These are phyloP conservation scores for Plasmodium inui DNA, from an alignment of 169 alveolate genomes.

Conservation along the genomic window DNA sequence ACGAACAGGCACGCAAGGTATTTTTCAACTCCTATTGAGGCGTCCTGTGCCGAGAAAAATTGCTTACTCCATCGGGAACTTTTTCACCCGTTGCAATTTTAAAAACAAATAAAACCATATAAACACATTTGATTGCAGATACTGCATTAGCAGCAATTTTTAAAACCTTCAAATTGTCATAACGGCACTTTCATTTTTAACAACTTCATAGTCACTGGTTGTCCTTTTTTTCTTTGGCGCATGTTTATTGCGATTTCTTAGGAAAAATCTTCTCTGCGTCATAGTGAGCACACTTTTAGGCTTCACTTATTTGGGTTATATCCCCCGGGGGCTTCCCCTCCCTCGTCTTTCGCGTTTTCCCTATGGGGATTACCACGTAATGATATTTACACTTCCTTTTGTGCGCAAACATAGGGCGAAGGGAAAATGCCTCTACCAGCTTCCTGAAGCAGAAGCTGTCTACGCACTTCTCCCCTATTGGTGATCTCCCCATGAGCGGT, in stretches of 20 bases:
- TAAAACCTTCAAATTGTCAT: neutral
- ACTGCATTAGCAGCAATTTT: neutral
- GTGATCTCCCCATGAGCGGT: neutral
- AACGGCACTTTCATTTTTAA: neutral
- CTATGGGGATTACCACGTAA: neutral
- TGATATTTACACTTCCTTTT: neutral
- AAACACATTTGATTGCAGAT: neutral
- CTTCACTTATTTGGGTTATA: neutral
- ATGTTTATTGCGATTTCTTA: neutral
- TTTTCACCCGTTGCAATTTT: conserved; percentile 6
- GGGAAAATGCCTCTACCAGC: neutral
- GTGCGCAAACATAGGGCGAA: neutral
- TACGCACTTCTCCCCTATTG: neutral
- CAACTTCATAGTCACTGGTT: neutral
- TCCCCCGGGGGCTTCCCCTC: neutral
- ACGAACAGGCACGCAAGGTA: conserved; percentile 71
- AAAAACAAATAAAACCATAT: neutral
- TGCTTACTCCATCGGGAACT: neutral
- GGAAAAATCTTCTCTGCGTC: neutral
- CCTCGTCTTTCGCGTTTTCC: neutral
- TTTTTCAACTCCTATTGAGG: conserved; percentile 65
- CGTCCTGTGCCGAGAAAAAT: neutral
- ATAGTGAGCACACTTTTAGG: neutral
- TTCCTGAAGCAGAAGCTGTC: neutral
- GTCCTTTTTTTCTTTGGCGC: neutral